Conservation (phyloP, 305 asterid species). For the Withania somnifera region DNA sequence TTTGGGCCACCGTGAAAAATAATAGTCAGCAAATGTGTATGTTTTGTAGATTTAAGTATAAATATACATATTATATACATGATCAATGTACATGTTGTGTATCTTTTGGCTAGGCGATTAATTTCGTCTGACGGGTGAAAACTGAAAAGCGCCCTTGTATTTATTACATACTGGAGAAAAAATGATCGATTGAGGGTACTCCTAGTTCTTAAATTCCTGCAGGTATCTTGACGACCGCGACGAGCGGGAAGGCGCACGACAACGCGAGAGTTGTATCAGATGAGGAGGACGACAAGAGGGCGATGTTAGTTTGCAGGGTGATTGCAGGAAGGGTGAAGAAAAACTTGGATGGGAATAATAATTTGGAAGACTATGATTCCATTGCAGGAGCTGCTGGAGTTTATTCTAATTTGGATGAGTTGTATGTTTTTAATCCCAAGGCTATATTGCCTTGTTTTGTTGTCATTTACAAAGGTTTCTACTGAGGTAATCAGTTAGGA, state of each 20-base stretch:
- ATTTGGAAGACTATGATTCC: slow-evolving; percentile 66
- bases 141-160: too few relatives aligned
- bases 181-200: too few relatives aligned
- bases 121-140: too few relatives aligned
- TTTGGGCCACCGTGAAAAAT: too few relatives aligned
- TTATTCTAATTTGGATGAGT: slow-evolving; percentile 71
- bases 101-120: too few relatives aligned
- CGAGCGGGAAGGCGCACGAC: slow-evolving; percentile 80
- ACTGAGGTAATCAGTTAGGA: background rate
- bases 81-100: too few relatives aligned
- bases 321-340: slow-evolving; percentile 85
- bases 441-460: slow-evolving; percentile 94
- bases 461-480: slow-evolving; percentile 63
- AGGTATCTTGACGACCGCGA: slow-evolving; percentile 69
- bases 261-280: slow-evolving; percentile 21
- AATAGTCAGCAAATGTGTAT: too few relatives aligned
- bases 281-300: slow-evolving; percentile 50
- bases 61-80: background rate
- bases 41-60: too few relatives aligned
- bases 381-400: slow-evolving; percentile 55
- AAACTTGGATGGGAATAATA: slow-evolving; percentile 31
- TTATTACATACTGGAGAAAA: too few relatives aligned
- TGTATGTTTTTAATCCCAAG: slow-evolving; percentile 68
- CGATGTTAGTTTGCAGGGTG: slow-evolving; percentile 87
- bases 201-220: background rate